phyloP scores from a whole-genome alignment of 208 protist species.

The Angomonas desouzai region DNA sequence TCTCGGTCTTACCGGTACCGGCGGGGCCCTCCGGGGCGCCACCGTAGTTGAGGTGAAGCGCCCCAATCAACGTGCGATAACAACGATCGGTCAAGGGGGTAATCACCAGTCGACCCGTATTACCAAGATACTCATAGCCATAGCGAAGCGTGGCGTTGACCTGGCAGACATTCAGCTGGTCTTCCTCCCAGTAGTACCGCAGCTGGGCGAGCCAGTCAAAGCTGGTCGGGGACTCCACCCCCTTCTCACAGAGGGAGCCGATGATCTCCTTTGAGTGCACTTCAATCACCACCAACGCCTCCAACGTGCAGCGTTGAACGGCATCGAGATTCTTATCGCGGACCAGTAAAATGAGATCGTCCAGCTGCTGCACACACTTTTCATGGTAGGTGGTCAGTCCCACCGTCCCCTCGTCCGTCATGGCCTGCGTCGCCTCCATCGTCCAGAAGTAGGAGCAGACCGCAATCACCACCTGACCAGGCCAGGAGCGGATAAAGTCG shows the following conservation, averaged over 20 bases:
- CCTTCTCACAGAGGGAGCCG: conserved; percentile 84
- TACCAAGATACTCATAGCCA: conserved; percentile 97
- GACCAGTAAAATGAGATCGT: conserved; percentile 91
- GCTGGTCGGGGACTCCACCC: conserved; percentile 84
- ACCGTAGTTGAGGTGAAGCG: conserved; percentile 96
- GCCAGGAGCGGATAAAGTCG: conserved; percentile 92
- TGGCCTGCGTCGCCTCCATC: conserved; percentile 89
- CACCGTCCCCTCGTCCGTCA: conserved; percentile 76
- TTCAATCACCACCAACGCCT: conserved; percentile 93
- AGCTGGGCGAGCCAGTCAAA: conserved; percentile 97
- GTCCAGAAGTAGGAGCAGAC: conserved; percentile 93
- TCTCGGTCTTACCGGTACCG: conserved; percentile 98
- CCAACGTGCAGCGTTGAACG: conserved; percentile 89
- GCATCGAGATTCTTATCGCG: conserved; percentile 78
- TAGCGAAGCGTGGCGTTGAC: conserved; percentile 92
- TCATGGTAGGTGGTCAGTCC: conserved; percentile 87
- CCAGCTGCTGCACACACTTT: conserved; percentile 84
- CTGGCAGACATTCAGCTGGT: conserved; percentile 87
- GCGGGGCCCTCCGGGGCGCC: conserved; percentile 96
- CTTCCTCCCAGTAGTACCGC: conserved; percentile 96
- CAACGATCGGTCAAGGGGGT: conserved; percentile 96
- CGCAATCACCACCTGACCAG: conserved; percentile 91
- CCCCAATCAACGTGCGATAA: conserved; percentile 95
- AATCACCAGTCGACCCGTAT: conserved; percentile 94
- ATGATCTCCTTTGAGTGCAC: conserved; percentile 95